Evolutionary conservation across 768 basidiomycete species (phyloP).

Genomic region (Trametes elegans): DNA sequence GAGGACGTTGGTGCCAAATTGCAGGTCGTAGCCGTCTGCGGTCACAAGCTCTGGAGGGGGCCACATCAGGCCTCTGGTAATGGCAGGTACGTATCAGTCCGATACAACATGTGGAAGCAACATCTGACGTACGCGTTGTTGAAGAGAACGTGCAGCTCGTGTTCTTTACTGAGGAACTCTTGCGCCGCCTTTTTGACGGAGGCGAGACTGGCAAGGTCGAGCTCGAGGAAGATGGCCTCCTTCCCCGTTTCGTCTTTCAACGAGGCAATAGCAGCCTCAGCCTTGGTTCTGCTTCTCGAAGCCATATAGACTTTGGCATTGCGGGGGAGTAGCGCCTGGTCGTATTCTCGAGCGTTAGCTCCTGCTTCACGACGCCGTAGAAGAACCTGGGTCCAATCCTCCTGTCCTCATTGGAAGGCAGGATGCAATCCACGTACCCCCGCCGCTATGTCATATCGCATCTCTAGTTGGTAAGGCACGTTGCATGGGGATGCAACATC

Average conservation of each 20-base stretch:
- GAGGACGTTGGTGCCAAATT: conserved; percentile 55
- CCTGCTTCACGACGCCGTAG: no score
- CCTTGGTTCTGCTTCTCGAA: conserved; percentile 44
- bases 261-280: conserved; percentile 48
- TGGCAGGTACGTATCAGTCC: not conserved
- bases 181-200: conserved; percentile 39
- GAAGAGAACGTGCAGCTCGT: conserved; percentile 46
- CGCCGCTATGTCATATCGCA: no score
- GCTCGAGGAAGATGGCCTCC: conserved; percentile 41
- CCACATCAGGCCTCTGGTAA: conserved; percentile 48
- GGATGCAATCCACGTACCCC: no score
- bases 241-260: conserved; percentile 47
- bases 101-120: no score
- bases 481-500: no score
- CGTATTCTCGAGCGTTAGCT: no score
- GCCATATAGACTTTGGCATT: conserved; percentile 71
- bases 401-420: no score
- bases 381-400: no score
- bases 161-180: conserved; percentile 43
- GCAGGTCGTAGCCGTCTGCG: conserved; percentile 49
- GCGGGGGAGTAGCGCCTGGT: conserved; percentile 50
- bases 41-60: conserved; percentile 39
- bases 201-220: conserved; percentile 42
- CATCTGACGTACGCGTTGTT: conserved; percentile 57
- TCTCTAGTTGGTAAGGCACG: not conserved